Evolutionary conservation across 257 asterid genomes (phyloP).

Genomic region (Primulina huaijiensis): DNA sequence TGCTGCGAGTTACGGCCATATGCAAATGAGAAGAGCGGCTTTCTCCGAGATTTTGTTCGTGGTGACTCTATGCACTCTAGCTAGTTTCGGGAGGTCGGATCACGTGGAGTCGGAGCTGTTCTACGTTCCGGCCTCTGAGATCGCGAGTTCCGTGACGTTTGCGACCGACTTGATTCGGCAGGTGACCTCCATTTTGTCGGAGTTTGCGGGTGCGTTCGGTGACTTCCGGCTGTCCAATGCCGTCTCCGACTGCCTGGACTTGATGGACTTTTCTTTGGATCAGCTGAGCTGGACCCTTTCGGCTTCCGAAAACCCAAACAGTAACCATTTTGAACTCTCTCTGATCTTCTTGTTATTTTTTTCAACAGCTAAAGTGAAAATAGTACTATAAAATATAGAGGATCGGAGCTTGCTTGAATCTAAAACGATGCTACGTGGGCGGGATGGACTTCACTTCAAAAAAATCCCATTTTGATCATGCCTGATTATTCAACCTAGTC

Average conservation of each 20-base stretch:
- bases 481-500: no score
- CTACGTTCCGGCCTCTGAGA: constrained; percentile 54
- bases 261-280: constrained; percentile 67
- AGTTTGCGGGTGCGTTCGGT: constrained; percentile 36
- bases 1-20: no score
- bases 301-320: constrained; percentile 48
- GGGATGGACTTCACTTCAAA: no score
- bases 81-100: constrained; percentile 23
- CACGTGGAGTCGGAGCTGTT: constrained; percentile 37
- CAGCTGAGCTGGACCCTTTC: constrained; percentile 51
- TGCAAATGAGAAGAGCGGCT: constrained; percentile 15
- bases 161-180: constrained; percentile 44
- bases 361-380: no score
- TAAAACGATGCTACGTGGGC: no score
- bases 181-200: constrained; percentile 46
- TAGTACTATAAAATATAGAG: no score
- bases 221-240: constrained; percentile 68
- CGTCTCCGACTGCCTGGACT: constrained; percentile 62
- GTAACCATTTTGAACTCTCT: constrained; percentile 26
- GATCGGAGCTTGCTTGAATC: no score
- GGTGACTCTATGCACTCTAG: constrained; percentile 23
- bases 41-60: constrained; percentile 9
- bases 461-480: no score
- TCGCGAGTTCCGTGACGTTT: constrained; percentile 40
- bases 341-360: no score